Percentiles rank a stretch among this genome's conserved stretches.
Evolutionary conservation across 495 filamentous ascomycete species (phyloP).

Genomic region (Penicillium canariense): DNA sequence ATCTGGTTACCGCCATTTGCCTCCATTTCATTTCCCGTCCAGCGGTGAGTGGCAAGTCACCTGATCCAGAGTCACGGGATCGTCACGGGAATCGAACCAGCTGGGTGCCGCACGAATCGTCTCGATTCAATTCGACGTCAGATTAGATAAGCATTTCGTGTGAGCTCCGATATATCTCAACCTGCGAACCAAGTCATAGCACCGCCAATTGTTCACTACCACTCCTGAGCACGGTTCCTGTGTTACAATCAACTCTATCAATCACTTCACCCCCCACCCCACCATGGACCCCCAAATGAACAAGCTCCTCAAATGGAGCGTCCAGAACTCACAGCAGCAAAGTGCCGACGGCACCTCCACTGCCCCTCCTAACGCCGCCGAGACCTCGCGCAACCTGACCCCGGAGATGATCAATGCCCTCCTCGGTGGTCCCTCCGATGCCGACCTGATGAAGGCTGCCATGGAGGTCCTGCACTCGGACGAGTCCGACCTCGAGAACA

Average conservation of each 20-base stretch:
- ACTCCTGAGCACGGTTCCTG: too few species aligned
- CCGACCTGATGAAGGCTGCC: slow-evolving; percentile 80
- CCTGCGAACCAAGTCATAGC: not conserved
- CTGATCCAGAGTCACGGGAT: not conserved
- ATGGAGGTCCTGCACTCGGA: slow-evolving; percentile 69
- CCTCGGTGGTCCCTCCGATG: slow-evolving; percentile 79
- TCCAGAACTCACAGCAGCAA: slow-evolving; percentile 67
- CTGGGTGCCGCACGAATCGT: slow-evolving; percentile 23
- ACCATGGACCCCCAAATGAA: slow-evolving; percentile 61
- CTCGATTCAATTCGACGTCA: slow-evolving; percentile 9
- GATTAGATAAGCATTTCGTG: slow-evolving; percentile 15
- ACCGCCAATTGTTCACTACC: too few species aligned
- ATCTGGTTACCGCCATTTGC: slow-evolving; percentile 23
- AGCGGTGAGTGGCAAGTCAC: slow-evolving; percentile 23
- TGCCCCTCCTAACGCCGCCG: slow-evolving; percentile 39
- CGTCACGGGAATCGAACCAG: slow-evolving; percentile 11
- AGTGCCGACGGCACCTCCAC: slow-evolving; percentile 31
- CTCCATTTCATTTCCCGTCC: slow-evolving; percentile 1
- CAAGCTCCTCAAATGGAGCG: slow-evolving; percentile 89
- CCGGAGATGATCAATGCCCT: slow-evolving; percentile 67
- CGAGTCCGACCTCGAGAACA: slow-evolving; percentile 68
- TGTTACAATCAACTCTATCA: too few species aligned
- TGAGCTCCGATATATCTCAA: not conserved
- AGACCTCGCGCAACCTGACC: slow-evolving; percentile 50
- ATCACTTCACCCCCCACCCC: not conserved